Base-by-base conservation (phyloP, 768 basidiomycete species). In the Lepiota venenata region DNA sequence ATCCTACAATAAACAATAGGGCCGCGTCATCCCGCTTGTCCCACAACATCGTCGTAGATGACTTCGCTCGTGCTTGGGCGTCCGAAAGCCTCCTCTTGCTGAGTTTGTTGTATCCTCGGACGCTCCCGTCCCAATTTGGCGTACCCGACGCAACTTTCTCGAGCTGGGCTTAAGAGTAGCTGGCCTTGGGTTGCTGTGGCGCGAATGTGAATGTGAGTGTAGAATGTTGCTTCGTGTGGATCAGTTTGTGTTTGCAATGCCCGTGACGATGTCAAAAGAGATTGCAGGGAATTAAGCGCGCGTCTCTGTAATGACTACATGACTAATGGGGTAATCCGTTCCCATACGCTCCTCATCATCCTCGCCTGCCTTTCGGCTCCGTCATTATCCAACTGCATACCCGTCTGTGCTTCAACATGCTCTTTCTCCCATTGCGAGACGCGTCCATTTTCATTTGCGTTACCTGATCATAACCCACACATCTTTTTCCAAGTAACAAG, bases 81-180 rank as follows among this genome's bases (percentile, higher is more conserved):
- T 62, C 69, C 18, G 52, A 32, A 0, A 68, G 58, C 37, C 5
- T 25, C 25, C 25, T 25, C 25, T 25, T 25, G 25, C 25, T 69
- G 32, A 63, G 58, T 62, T 80, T 82, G 15, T 75, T 71, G 55
- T 80, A 76, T 2, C 81, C 81, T 21, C 85, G 77, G 18, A 85
- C 79, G 62, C 82, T 86, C 2, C 74, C 75, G 65, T 76, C 74
- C 25, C 72, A 74, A 52, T 66, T 72, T 9, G 64, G 63, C 25
- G 61, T 53, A 18, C 66, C 66, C 14, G 71, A 58, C 41, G 60
- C 68, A 29, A 72, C 71, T 51, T 69, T 70, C 51, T 88, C 86
- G 2, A 81, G 69, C 61, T 86, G 81, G 16, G 80, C 68, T 83
- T 88, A 51, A 82, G 69, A 3, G 82, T 73, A 59, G 76, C 60